Evolutionary conservation across 1,139 yeast genomes (phyloP).

Genomic region (Candida tunisiensis): DNA sequence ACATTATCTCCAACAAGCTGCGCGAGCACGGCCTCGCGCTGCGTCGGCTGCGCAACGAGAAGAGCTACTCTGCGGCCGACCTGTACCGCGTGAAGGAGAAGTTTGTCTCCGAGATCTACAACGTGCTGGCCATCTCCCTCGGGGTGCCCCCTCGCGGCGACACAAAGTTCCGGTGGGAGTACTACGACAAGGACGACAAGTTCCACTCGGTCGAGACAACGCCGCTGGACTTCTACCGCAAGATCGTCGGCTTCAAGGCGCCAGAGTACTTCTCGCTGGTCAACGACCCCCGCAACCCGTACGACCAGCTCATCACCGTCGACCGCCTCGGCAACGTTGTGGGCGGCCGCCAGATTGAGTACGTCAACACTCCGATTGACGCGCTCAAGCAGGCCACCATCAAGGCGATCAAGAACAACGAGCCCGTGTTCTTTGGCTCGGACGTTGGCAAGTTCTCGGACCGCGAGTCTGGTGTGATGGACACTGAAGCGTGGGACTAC

Average conservation of each 20-base stretch:
- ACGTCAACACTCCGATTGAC: slow-evolving; percentile 36
- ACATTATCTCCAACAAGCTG: slow-evolving; percentile 37
- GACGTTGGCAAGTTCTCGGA: slow-evolving; percentile 46
- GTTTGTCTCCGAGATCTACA: slow-evolving; percentile 36
- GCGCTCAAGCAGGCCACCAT: slow-evolving; percentile 39
- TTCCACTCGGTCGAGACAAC: slow-evolving; percentile 29
- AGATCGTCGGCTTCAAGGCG: slow-evolving; percentile 30
- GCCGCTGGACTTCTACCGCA: slow-evolving; percentile 35
- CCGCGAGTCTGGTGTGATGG: slow-evolving; percentile 33
- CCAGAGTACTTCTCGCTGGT: slow-evolving; percentile 36
- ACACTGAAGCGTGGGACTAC: slow-evolving; percentile 37
- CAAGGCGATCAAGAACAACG: slow-evolving; percentile 38
- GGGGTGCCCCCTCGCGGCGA: slow-evolving; percentile 48
- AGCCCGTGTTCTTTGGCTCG: slow-evolving; percentile 55
- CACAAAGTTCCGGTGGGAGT: slow-evolving; percentile 43
- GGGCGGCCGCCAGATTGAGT: slow-evolving; percentile 48
- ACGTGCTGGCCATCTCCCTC: slow-evolving; percentile 35
- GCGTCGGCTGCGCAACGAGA: slow-evolving; percentile 21
- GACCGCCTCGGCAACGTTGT: slow-evolving; percentile 41
- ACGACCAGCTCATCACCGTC: slow-evolving; percentile 39
- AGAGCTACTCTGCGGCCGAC: slow-evolving; percentile 12
- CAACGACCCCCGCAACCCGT: slow-evolving; percentile 44
- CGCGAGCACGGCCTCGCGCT: slow-evolving; percentile 44
- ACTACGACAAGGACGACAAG: slow-evolving; percentile 36
- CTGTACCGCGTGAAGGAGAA: slow-evolving; percentile 25